A percentile compares a stretch with the other conserved stretches of the same genome.
phyloP scores from a whole-genome alignment of 306 rosid genomes.

The Rubus idaeus region DNA sequence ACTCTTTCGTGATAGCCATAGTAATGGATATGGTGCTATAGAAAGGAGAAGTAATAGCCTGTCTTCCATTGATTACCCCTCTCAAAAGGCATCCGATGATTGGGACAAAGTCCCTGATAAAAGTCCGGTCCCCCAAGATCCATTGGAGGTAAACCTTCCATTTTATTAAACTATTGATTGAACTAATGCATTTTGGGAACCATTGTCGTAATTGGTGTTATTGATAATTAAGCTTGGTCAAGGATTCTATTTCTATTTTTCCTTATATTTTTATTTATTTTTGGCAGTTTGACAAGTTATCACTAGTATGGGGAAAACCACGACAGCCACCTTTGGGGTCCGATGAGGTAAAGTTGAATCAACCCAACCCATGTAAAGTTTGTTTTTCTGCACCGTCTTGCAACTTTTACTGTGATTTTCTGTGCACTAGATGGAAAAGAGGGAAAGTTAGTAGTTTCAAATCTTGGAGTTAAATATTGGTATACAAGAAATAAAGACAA shows the following conservation, averaged over 20 bases:
- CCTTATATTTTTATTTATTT: neutral
- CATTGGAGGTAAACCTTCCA: constrained; percentile 60
- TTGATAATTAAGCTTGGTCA: neutral
- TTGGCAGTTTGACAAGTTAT: constrained; percentile 67
- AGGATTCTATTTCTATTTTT: neutral
- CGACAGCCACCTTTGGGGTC: constrained; percentile 76
- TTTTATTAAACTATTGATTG: neutral
- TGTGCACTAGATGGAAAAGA: neutral
- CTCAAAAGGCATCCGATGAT: constrained; percentile 42
- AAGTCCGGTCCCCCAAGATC: constrained; percentile 55
- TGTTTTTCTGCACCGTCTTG: neutral
- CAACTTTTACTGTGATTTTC: neutral
- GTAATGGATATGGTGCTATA: constrained; percentile 55
- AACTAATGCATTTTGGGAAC: neutral
- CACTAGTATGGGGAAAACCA: constrained; percentile 91
- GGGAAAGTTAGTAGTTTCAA: neutral
- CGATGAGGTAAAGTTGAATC: constrained; percentile 63
- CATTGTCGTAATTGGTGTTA: neutral
- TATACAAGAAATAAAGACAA: neutral
- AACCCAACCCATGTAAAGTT: neutral
- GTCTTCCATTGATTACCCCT: constrained; percentile 43
- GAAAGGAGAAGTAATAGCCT: constrained; percentile 53
- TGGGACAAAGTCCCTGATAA: constrained; percentile 39
- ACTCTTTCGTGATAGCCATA: constrained; percentile 75
- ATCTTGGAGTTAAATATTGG: neutral